A percentile compares a stretch with the other conserved stretches of the same genome.
These are phyloP conservation scores for Phytophthora aleatoria DNA, from an alignment of 352 stramenopile species.

Conservation along the genomic window DNA sequence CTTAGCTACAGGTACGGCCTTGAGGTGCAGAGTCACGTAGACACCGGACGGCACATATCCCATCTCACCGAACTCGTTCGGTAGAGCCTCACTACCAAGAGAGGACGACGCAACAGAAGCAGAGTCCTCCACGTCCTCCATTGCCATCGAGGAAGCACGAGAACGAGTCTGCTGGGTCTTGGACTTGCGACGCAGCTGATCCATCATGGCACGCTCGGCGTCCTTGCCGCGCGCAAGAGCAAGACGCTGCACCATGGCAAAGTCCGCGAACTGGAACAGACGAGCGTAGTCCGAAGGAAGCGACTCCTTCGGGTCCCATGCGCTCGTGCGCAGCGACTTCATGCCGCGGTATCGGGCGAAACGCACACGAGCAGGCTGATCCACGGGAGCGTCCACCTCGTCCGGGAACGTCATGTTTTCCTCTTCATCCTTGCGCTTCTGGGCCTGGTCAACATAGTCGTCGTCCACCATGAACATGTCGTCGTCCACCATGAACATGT, in stretches of 20 bases:
- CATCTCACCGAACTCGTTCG: constrained; percentile 61
- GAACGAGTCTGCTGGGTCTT: constrained; percentile 45
- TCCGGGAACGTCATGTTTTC: constrained; percentile 96
- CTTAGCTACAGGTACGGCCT: constrained; percentile 63
- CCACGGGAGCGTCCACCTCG: constrained; percentile 85
- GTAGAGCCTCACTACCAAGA: constrained; percentile 22
- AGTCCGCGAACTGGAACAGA: constrained; percentile 97
- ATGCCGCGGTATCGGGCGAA: constrained; percentile 95
- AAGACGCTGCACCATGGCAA: constrained; percentile 93
- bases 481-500: constrained; percentile 80
- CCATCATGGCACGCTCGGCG: constrained; percentile 73
- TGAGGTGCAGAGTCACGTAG: constrained; percentile 92
- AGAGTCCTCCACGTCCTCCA: constrained; percentile 76
- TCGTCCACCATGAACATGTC: constrained; percentile 82
- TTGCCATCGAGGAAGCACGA: constrained; percentile 61
- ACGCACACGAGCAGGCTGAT: constrained; percentile 66
- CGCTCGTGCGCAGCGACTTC: constrained; percentile 95
- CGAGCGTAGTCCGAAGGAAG: constrained; percentile 96
- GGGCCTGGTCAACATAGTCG: constrained; percentile 60
- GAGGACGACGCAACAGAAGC: constrained; percentile 41
- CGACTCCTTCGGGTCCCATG: constrained; percentile 98
- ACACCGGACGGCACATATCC: constrained; percentile 93
- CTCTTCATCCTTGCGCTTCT: constrained; percentile 89
- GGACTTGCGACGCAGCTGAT: constrained; percentile 63
- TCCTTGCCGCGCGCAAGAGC: constrained; percentile 86